These are phyloP conservation scores for Exophiala spinifera DNA, from an alignment of 2,329 filamentous ascomycete genomes.

Conservation along the genomic window DNA sequence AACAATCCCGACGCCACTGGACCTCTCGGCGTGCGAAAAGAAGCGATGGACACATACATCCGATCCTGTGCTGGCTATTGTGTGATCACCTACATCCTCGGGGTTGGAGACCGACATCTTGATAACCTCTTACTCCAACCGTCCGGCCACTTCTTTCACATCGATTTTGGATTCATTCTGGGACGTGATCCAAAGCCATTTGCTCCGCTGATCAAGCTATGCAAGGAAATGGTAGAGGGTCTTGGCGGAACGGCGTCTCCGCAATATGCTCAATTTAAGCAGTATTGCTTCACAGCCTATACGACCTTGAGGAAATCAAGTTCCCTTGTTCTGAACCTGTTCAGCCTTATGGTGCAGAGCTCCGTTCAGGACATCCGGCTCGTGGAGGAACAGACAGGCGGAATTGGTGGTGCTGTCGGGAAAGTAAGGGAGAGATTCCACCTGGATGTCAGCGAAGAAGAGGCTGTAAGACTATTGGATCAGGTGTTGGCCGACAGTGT, in stretches of 20 bases:
- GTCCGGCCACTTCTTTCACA: constrained; percentile 94
- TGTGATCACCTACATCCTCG: constrained; percentile 96
- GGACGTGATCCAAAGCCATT: constrained; percentile 97
- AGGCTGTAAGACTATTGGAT: constrained; percentile 84
- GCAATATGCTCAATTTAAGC: constrained; percentile 85
- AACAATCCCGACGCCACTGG: constrained; percentile 85
- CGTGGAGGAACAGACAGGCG: constrained; percentile 70
- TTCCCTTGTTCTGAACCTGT: constrained; percentile 89
- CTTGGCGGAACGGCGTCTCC: constrained; percentile 84
- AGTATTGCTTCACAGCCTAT: constrained; percentile 94
- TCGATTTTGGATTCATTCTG: constrained; percentile 96
- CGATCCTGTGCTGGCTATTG: constrained; percentile 97
- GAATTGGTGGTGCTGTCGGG: constrained; percentile 60
- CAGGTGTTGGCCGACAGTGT: constrained; percentile 86
- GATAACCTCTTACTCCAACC: constrained; percentile 92
- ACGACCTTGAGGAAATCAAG: constrained; percentile 84
- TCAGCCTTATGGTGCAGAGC: constrained; percentile 94
- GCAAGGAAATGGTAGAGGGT: constrained; percentile 96
- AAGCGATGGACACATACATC: constrained; percentile 91
- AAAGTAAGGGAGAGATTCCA: constrained; percentile 96
- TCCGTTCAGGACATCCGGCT: constrained; percentile 94
- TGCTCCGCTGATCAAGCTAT: constrained; percentile 93
- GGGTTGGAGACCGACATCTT: constrained; percentile 90
- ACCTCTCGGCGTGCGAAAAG: constrained; percentile 81
- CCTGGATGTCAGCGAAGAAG: constrained; percentile 85